Base-by-base conservation (phyloP, 1,284 basidiomycete species). In the Lignosus rhinocerotis region DNA sequence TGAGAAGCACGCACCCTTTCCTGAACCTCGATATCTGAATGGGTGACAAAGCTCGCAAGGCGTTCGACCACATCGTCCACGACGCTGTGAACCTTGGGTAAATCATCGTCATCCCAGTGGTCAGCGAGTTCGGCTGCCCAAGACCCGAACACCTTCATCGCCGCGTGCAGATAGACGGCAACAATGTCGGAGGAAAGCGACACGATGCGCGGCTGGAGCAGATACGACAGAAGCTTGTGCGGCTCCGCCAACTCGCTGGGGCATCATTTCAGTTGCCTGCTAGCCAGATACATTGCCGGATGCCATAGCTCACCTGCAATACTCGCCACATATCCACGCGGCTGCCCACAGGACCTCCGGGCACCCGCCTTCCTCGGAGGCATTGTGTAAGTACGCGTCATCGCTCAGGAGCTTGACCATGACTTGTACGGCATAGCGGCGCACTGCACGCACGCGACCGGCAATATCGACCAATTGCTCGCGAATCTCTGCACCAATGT, bases 301-400 rank as follows among this genome's bases (percentile, higher is more conserved):
- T 21, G 51, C 36, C 58, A 52, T 33, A 31, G 80, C 89, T 64
- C 59, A 88, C 88, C 85, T 80, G 80, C 90, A 88, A 71, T 94
- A 95, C 73, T 99, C 97, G 30, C 96, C 96, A 65, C 92, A 94
- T 63, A 98, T 92, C 91, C 93, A 98, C 1, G 94, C 93, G 6
- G 94, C 94, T 1, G 95, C 96, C 80, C 91, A 93, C 1, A 98
- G 76, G 8, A 96, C 83, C 64, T 96, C 93, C 1, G 87, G 82
- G 67, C 90, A 93, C 57, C 85, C 78, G 41, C 84, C 79, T 63
- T 85, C 82, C 6, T 86, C 85, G 25, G 77, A 75, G 8, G 82
- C 82, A 67, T 84, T 85, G 46, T 78, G 69, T 58, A 93, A 66
- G 65, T 95, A 83, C 0, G 81, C 79, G 51, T 93, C 89, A 64